Percentiles rank a stretch among this genome's conserved stretches.
phyloP scores from a whole-genome alignment of 75 land plant species.

The Pinus taeda region DNA sequence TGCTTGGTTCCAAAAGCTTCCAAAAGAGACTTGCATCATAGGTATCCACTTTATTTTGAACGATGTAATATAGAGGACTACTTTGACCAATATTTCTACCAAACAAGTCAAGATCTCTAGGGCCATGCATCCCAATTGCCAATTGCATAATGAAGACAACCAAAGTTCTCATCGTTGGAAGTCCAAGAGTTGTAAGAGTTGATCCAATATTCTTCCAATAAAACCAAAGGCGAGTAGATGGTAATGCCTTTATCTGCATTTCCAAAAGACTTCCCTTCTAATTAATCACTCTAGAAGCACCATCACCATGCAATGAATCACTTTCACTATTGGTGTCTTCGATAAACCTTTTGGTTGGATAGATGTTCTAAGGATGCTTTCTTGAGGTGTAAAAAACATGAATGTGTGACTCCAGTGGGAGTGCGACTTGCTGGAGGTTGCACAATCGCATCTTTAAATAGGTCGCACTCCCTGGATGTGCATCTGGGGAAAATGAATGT shows the following conservation, averaged over 20 bases:
- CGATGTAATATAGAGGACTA: constrained; percentile 18
- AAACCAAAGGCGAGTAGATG: constrained; percentile 11
- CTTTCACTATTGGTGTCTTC: constrained; percentile 7
- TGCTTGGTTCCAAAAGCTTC: constrained; percentile 25
- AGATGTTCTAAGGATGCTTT: constrained; percentile 10
- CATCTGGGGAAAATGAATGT: too few relatives aligned
- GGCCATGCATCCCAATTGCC: constrained; percentile 9
- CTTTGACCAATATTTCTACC: constrained; percentile 16
- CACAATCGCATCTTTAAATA: too few relatives aligned
- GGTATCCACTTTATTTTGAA: background rate
- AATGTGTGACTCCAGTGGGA: too few relatives aligned
- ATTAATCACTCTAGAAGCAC: background rate
- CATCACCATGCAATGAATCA: constrained; percentile 5
- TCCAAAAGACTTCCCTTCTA: too few relatives aligned
- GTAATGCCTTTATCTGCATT: constrained; percentile 11
- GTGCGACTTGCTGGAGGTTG: too few relatives aligned
- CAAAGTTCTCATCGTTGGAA: constrained; percentile 15
- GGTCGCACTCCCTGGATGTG: too few relatives aligned
- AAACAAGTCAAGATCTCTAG: constrained; percentile 5
- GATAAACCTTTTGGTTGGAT: background rate
- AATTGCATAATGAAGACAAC: constrained; percentile 20
- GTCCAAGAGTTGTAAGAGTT: constrained; percentile 10
- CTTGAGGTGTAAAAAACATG: too few relatives aligned
- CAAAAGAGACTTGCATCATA: constrained; percentile 16
- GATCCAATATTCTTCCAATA: background rate